Percentiles rank a stretch among this genome's conserved stretches.
phyloP scores from a whole-genome alignment of 2,329 filamentous ascomycete genomes.

The Emydomyces testavorans region DNA sequence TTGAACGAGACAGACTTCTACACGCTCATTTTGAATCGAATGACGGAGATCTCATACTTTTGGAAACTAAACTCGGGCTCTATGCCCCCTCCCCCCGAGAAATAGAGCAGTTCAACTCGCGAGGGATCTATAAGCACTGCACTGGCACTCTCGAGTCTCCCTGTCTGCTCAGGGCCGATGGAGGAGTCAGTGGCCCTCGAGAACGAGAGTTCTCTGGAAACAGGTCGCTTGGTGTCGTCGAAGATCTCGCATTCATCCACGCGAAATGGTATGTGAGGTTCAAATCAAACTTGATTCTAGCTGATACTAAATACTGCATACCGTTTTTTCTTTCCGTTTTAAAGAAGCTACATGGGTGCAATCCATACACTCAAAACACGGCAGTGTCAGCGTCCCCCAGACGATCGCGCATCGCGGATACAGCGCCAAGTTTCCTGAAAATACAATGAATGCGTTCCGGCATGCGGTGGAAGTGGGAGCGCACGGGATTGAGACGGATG shows the following conservation, averaged over 20 bases:
- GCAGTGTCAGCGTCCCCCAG: conserved; percentile 20
- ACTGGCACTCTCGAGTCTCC: background rate
- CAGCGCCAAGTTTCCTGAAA: conserved; percentile 70
- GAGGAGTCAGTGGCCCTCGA: background rate
- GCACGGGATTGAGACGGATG: conserved; percentile 76
- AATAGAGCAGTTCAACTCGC: no score
- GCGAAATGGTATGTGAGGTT: background rate
- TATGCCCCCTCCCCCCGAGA: no score
- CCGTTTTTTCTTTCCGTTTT: no score
- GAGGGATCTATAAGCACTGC: no score
- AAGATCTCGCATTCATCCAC: conserved; percentile 2
- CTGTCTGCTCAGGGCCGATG: background rate
- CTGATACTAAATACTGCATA: background rate
- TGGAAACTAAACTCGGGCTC: no score
- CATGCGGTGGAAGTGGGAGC: conserved; percentile 62
- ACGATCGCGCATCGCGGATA: conserved; percentile 36
- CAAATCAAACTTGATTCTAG: background rate
- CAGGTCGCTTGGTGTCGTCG: conserved; percentile 6
- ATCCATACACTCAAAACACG: conserved; percentile 5
- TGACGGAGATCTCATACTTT: no score
- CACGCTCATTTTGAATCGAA: no score
- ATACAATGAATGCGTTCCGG: conserved; percentile 67
- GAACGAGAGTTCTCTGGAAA: conserved; percentile 4
- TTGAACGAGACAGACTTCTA: no score
- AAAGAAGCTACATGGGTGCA: conserved; percentile 4